These are phyloP conservation scores for Acrocalymma vagum DNA, from an alignment of 2,329 filamentous ascomycete genomes.

Conservation along the genomic window DNA sequence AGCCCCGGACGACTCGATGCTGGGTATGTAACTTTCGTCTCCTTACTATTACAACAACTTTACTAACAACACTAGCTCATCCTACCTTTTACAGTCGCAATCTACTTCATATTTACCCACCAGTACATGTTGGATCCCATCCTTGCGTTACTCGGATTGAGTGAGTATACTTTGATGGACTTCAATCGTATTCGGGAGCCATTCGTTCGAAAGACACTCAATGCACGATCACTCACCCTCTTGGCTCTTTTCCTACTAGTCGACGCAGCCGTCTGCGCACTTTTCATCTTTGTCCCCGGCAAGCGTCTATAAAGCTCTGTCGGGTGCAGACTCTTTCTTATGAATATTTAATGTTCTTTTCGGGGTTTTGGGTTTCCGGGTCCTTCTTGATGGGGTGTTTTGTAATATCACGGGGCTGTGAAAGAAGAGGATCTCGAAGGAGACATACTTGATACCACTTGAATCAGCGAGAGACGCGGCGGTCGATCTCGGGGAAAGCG, in stretches of 20 bases:
- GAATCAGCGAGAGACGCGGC: too few relatives aligned
- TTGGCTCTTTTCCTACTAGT: constrained; percentile 77
- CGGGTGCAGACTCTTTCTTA: constrained; percentile 6
- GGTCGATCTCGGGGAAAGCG: too few relatives aligned
- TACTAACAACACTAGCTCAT: constrained; percentile 68
- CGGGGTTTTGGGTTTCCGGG: constrained; percentile 22
- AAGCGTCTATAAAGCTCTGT: constrained; percentile 68
- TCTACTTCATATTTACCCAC: constrained; percentile 78
- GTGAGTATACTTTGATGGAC: constrained; percentile 95
- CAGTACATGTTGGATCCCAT: constrained; percentile 96
- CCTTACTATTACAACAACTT: background rate
- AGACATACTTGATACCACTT: too few relatives aligned
- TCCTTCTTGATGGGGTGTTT: too few relatives aligned
- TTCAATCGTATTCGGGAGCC: constrained; percentile 89
- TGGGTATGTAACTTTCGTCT: constrained; percentile 71
- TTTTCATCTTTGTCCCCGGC: constrained; percentile 96
- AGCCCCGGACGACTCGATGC: constrained; percentile 75
- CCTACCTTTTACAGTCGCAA: constrained; percentile 88
- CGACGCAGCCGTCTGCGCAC: constrained; percentile 81
- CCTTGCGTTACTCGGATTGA: constrained; percentile 86
- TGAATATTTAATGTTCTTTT: constrained; percentile 29
- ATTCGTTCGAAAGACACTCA: constrained; percentile 86
- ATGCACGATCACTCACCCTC: constrained; percentile 83
- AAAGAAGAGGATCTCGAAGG: too few relatives aligned
- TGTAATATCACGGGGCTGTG: too few relatives aligned